A percentile compares a stretch with the other conserved stretches of the same genome.
phyloP scores from a whole-genome alignment of 192 early-diverging fungal species.

The Kickxella alabastrina region DNA sequence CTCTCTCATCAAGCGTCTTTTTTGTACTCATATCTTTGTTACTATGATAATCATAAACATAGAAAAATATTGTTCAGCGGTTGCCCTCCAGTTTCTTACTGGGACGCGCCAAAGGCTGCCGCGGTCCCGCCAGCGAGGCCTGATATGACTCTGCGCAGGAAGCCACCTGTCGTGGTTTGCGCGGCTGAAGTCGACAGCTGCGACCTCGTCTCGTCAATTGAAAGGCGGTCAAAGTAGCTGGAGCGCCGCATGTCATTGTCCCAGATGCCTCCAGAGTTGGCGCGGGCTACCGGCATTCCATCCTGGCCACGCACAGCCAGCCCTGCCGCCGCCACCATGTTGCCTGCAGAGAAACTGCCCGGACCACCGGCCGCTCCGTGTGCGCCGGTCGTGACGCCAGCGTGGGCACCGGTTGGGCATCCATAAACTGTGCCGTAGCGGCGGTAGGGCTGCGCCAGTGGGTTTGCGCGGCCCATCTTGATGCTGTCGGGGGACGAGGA shows the following conservation, averaged over 20 bases:
- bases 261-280: conserved; percentile 23
- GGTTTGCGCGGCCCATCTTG: conserved; percentile 5
- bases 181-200: conserved; percentile 15
- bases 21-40: too few species aligned
- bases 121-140: conserved; percentile 34
- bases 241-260: conserved; percentile 39
- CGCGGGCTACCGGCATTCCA: conserved; percentile 6
- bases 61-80: too few species aligned
- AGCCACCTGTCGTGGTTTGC: conserved; percentile 10
- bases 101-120: conserved; percentile 31
- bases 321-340: not conserved
- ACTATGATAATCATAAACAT: too few species aligned
- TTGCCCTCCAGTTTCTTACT: too few species aligned
- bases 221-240: conserved; percentile 48
- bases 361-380: conserved; percentile 1
- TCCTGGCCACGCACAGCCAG: conserved; percentile 25
- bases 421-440: conserved; percentile 45
- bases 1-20: too few species aligned
- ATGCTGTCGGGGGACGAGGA: conserved; percentile 17
- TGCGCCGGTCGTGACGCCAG: not conserved
- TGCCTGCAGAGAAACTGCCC: not conserved
- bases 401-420: conserved; percentile 9
- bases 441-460: conserved; percentile 34
- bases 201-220: conserved; percentile 34
- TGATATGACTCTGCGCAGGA: conserved; percentile 41